Evolutionary conservation across 768 basidiomycete genomes (phyloP), one percentile per base, ranked within the genome.

Genomic region (Coprinopsis marcescibilis): DNA sequence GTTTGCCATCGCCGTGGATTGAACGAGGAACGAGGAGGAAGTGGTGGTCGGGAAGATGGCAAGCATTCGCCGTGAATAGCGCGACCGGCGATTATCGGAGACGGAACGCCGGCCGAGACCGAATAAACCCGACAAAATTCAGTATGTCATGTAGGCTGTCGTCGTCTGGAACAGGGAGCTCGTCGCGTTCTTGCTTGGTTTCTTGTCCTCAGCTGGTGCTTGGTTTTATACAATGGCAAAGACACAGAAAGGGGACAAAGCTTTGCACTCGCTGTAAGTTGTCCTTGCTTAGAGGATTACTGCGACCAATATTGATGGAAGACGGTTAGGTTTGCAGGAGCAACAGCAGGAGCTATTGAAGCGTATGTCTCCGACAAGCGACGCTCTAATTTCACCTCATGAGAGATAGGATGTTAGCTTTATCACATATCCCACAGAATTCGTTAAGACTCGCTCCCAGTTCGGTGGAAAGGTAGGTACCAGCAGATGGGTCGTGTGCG

Each of bases 371-470:
- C 40, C 15, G 43, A 11, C 36, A 25, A 11, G 30, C 30, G 30
- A 14, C 19, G 27, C 34, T 42, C 33, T 43, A 42, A 47, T 37
- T 56, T 34, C 49, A 42, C 50, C 65, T 69, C 57, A 75, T 55
- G 52, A 51, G 60, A 56, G 66, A 60, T 57, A 70, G 66, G 51
- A 64, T 60, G 56, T 46, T 60, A 89, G 87, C 50, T 86, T 87
- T 66, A 66, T 86, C 52, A 94, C 89, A 15, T 95, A 91, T 55
- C 90, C 91, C 1, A 84, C 88, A 0, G 92, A 98, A 62, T 94
- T 81, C 57, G 83, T 95, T 42, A 97, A 98, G 68, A 97, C 95
- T 13, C 80, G 91, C 29, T 82, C 89, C 2, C 95, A 98, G 66
- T 96, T 97, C 54, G 79, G 85, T 34, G 88, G 86, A 26, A 77